These are phyloP conservation scores for Plasmodium falciparum DNA, from an alignment of 169 alveolate species.

Conservation along the genomic window DNA sequence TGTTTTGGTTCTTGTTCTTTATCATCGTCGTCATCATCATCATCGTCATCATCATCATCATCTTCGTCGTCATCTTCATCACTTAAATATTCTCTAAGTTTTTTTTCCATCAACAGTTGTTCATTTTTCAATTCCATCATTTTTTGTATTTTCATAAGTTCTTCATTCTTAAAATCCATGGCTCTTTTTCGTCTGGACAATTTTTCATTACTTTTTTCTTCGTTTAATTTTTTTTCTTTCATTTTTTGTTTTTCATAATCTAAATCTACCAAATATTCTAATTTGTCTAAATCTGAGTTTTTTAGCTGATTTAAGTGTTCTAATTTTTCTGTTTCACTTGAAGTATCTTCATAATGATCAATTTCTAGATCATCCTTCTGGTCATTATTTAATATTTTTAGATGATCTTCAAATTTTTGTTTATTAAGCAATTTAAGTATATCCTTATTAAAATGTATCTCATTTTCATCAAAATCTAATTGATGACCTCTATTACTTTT, in stretches of 20 bases:
- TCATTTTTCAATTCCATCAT: slow-evolving; percentile 79
- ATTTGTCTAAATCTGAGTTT: slow-evolving; percentile 13
- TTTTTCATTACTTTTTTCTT: slow-evolving; percentile 50
- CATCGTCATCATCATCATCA: not conserved
- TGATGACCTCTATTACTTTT: slow-evolving; percentile 9
- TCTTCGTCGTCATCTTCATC: slow-evolving; percentile 76
- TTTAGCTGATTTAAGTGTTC: not conserved
- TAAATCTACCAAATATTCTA: slow-evolving; percentile 66
- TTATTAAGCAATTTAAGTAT: slow-evolving; percentile 75
- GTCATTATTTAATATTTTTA: slow-evolving; percentile 51
- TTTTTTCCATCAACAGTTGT: slow-evolving; percentile 75
- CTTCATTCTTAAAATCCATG: slow-evolving; percentile 80
- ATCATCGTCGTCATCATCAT: not conserved
- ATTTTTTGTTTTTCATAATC: slow-evolving; percentile 64
- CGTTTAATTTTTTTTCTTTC: slow-evolving; percentile 38
- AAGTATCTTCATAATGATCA: slow-evolving; percentile 24
- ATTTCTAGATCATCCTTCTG: slow-evolving; percentile 36
- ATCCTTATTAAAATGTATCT: slow-evolving; percentile 84
- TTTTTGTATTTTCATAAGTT: slow-evolving; percentile 78
- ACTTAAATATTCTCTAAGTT: slow-evolving; percentile 70
- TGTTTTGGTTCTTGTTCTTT: not conserved
- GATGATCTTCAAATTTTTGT: slow-evolving; percentile 66
- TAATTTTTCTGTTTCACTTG: slow-evolving; percentile 42
- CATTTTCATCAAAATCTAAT: slow-evolving; percentile 75
- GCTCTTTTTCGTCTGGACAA: slow-evolving; percentile 79